Conservation (phyloP, 257 asterid species). For the Nicotiana benthamiana region DNA sequence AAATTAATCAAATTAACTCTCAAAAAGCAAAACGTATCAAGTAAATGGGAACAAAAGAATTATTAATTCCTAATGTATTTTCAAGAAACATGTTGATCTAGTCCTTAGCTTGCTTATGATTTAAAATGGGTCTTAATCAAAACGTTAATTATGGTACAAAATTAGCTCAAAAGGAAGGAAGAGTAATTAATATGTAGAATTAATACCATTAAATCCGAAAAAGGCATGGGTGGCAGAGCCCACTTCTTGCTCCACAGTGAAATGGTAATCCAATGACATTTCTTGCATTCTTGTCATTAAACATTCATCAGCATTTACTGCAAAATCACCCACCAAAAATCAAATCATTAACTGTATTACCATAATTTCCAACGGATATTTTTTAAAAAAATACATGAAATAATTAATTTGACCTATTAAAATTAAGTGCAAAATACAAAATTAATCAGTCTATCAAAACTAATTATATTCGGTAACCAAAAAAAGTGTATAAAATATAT, state of each 20-base stretch:
- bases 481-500: no score
- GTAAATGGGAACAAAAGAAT: no score
- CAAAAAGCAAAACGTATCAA: neutral
- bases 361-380: neutral
- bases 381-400: neutral
- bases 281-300: constrained; percentile 98
- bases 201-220: constrained; percentile 88
- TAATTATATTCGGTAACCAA: no score
- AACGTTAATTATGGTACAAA: neutral
- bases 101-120: neutral
- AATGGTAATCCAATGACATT: constrained; percentile 94
- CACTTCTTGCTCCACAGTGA: constrained; percentile 94
- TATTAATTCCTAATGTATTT: neutral
- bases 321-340: constrained; percentile 8
- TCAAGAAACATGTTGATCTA: neutral
- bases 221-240: constrained; percentile 89
- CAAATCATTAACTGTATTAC: neutral
- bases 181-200: neutral
- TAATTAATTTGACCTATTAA: neutral
- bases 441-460: no score
- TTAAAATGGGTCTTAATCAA: neutral
- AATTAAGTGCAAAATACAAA: no score
- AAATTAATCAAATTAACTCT: no score
- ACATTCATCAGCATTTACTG: constrained; percentile 93
- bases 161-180: neutral